phyloP scores from a whole-genome alignment of 2,329 filamentous ascomycete genomes.

The Xylariaceae sp. region DNA sequence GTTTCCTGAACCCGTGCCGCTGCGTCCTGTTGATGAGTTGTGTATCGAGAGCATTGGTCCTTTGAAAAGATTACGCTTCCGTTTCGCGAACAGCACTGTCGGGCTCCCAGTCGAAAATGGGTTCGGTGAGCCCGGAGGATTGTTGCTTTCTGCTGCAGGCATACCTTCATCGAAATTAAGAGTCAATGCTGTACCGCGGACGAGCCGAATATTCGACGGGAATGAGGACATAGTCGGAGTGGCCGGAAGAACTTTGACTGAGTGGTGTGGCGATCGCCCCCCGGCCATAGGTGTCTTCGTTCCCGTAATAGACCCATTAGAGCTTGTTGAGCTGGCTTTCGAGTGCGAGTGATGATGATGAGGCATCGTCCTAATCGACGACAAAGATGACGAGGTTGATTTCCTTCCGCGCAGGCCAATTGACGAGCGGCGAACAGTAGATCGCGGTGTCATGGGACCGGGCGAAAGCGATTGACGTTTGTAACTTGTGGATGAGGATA shows the following conservation, averaged over 20 bases:
- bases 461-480: conserved; percentile 85
- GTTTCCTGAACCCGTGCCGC: conserved; percentile 43
- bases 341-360: conserved; percentile 87
- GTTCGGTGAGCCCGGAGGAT: conserved; percentile 61
- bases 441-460: conserved; percentile 85
- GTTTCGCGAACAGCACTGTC: conserved; percentile 75
- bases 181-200: conserved; percentile 65
- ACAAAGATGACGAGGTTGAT: conserved; percentile 94
- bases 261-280: conserved; percentile 81
- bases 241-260: conserved; percentile 92
- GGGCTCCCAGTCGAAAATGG: conserved; percentile 62
- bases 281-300: conserved; percentile 69
- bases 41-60: conserved; percentile 72
- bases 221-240: conserved; percentile 80
- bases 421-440: conserved; percentile 82
- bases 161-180: conserved; percentile 66
- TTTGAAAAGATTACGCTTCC: conserved; percentile 83
- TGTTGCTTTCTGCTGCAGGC: conserved; percentile 49
- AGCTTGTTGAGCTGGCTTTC: conserved; percentile 93
- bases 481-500: conserved; percentile 54
- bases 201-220: conserved; percentile 84
- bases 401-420: conserved; percentile 87
- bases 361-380: conserved; percentile 86
- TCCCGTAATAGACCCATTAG: conserved; percentile 74
- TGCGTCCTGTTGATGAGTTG: conserved; percentile 42